Evolutionary conservation across 495 filamentous ascomycete species (phyloP).

Genomic region (Massariosphaeria phaeospora): DNA sequence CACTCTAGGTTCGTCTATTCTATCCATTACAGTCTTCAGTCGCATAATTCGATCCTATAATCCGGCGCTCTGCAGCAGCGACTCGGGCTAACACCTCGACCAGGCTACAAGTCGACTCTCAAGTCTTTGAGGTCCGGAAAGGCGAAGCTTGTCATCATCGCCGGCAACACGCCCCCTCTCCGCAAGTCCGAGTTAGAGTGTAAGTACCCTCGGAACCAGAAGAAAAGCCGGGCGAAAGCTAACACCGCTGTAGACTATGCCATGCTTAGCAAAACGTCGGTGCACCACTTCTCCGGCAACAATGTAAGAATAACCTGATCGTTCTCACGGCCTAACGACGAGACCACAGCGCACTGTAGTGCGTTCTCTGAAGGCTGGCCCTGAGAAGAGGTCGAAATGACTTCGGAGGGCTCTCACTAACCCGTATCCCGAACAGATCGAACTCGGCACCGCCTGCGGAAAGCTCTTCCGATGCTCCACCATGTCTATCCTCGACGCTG

Average conservation of each 20-base stretch:
- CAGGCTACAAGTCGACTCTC: conserved; percentile 94
- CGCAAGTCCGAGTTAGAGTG: conserved; percentile 90
- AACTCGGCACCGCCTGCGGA: conserved; percentile 89
- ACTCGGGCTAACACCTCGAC: no score
- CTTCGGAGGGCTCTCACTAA: conserved; percentile 78
- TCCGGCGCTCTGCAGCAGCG: no score
- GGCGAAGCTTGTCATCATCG: conserved; percentile 65
- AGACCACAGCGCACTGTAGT: conserved; percentile 9
- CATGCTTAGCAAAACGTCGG: conserved; percentile 52
- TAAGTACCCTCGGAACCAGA: no score
- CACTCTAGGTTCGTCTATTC: conserved; percentile 59
- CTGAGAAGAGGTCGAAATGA: conserved; percentile 73
- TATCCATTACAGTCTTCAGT: no score
- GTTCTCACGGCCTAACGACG: conserved; percentile 35
- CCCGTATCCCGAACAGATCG: conserved; percentile 60
- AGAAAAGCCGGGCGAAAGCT: no score
- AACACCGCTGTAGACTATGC: conserved; percentile 52
- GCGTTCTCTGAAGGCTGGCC: conserved; percentile 45
- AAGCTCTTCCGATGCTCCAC: conserved; percentile 87
- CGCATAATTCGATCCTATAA: no score
- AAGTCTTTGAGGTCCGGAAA: conserved; percentile 88
- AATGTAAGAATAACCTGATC: conserved; percentile 69
- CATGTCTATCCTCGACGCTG: conserved; percentile 92
- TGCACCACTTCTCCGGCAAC: conserved; percentile 95
- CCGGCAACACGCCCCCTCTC: conserved; percentile 92